phyloP scores from a whole-genome alignment of 2,329 filamentous ascomycete genomes.

The Paraphaeosphaeria minitans region DNA sequence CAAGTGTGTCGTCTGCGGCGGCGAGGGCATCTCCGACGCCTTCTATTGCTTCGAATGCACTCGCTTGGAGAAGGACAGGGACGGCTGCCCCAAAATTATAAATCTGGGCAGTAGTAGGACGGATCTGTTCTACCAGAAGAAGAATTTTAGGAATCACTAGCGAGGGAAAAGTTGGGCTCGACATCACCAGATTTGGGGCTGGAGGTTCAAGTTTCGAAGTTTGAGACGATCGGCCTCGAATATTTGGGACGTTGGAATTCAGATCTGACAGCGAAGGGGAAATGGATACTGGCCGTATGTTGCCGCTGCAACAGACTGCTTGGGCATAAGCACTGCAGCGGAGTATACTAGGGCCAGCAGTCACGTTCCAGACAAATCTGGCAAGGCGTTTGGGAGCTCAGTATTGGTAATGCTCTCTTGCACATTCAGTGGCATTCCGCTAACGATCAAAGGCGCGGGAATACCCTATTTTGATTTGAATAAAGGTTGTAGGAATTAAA shows the following conservation, averaged over 20 bases:
- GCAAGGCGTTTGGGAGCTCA: neutral
- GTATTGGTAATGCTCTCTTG: conserved; percentile 4
- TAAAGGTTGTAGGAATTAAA: neutral
- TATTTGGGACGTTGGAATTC: neutral
- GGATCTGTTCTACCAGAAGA: conserved; percentile 82
- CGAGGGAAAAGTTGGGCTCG: no score
- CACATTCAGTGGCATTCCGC: neutral
- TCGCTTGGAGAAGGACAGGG: conserved; percentile 91
- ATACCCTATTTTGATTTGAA: conserved; percentile 1
- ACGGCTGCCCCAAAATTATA: conserved; percentile 99
- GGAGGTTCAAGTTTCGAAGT: neutral
- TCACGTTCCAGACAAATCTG: neutral
- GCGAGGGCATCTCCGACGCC: conserved; percentile 95
- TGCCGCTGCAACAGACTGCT: neutral
- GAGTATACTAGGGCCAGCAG: neutral
- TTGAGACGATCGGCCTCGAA: neutral
- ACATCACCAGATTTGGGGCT: no score
- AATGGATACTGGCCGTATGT: no score
- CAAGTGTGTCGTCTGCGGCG: conserved; percentile 98
- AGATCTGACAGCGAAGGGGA: neutral
- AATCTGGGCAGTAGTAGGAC: conserved; percentile 95
- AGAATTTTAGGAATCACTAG: conserved; percentile 67
- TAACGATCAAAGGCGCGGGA: conserved; percentile 1
- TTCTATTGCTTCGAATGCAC: conserved; percentile 99
- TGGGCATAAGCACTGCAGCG: neutral